Evolutionary conservation across 2,329 filamentous ascomycete genomes (phyloP).

Genomic region (Helotiales sp.): DNA sequence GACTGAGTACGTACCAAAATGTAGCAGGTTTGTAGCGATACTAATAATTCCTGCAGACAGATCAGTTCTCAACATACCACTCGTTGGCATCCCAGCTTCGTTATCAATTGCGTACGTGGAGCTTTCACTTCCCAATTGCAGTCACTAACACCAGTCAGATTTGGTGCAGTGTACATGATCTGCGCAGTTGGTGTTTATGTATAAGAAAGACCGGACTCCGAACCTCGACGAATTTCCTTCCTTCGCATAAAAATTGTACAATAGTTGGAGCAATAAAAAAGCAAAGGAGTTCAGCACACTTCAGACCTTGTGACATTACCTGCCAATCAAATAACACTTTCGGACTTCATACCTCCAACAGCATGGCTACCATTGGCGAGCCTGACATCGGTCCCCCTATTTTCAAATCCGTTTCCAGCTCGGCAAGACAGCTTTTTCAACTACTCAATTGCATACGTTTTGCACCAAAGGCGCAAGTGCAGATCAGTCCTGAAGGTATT

Average conservation of each 20-base stretch:
- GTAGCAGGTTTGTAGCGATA: background rate
- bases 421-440: conserved; percentile 74
- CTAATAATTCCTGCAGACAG: conserved; percentile 64
- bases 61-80: conserved; percentile 74
- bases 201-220: conserved; percentile 49
- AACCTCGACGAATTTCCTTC: conserved; percentile 34
- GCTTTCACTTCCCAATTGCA: conserved; percentile 1
- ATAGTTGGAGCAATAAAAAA: conserved; percentile 42
- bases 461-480: conserved; percentile 61
- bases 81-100: conserved; percentile 85
- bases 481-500: conserved; percentile 84
- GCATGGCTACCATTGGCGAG: conserved; percentile 40
- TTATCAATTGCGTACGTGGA: conserved; percentile 81
- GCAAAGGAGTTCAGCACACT: conserved; percentile 32
- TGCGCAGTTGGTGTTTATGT: conserved; percentile 99
- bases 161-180: conserved; percentile 97
- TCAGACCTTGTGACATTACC: conserved; percentile 31
- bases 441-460: conserved; percentile 64
- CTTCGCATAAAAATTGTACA: conserved; percentile 40
- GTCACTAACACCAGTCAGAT: conserved; percentile 55
- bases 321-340: conserved; percentile 10
- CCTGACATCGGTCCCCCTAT: conserved; percentile 52
- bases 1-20: conserved; percentile 69
- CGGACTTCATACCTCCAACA: conserved; percentile 14
- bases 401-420: conserved; percentile 78